Conservation (phyloP, 2,329 filamentous ascomycete species). For the Penicillium vulpinum region DNA sequence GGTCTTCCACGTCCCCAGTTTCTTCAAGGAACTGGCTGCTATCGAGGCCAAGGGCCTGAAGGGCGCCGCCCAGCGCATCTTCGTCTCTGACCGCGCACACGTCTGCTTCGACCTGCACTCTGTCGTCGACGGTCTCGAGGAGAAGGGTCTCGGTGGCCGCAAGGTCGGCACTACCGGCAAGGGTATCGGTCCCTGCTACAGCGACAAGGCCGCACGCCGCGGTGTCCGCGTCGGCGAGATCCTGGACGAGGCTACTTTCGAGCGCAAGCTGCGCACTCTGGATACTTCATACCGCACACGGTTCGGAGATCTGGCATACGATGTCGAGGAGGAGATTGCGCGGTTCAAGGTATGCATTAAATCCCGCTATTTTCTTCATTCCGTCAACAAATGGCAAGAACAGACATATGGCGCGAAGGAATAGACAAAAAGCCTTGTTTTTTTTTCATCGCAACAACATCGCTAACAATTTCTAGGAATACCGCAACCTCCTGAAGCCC, state of each 20-base stretch:
- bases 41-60: conserved; percentile 47
- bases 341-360: conserved; percentile 52
- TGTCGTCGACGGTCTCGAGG: conserved; percentile 49
- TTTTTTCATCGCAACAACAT: background rate
- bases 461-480: conserved; percentile 29
- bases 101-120: conserved; percentile 48
- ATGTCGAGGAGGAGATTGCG: conserved; percentile 60
- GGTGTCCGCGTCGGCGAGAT: conserved; percentile 61
- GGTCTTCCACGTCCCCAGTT: conserved; percentile 50
- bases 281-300: conserved; percentile 56
- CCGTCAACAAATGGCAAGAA: background rate
- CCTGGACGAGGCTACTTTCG: conserved; percentile 57
- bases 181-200: conserved; percentile 60
- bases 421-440: background rate
- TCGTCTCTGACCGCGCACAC: conserved; percentile 50
- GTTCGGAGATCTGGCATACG: conserved; percentile 61
- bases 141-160: conserved; percentile 45
- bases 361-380: background rate
- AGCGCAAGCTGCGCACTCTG: conserved; percentile 55
- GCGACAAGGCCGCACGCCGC: conserved; percentile 61
- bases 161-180: conserved; percentile 53
- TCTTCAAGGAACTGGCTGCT: conserved; percentile 49
- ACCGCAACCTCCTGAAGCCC: conserved; percentile 38
- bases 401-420: background rate
- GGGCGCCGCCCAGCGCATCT: conserved; percentile 43